Conservation (phyloP, 1,284 basidiomycete genomes). For the Apiotrichum veenhuisii region DNA sequence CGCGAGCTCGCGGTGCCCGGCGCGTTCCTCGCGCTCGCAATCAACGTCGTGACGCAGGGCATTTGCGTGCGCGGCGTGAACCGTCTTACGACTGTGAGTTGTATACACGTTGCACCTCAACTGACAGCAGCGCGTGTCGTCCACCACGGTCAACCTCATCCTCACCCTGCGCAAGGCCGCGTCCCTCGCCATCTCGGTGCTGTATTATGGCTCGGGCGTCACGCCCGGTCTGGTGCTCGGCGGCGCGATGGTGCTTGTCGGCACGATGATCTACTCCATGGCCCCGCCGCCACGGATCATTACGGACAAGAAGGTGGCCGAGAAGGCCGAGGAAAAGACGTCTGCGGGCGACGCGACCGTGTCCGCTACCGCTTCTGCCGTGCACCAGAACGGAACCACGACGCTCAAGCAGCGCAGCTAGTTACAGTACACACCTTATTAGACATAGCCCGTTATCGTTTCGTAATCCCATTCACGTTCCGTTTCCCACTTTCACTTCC, state of each 20-base stretch:
- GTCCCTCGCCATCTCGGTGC: slow-evolving; percentile 63
- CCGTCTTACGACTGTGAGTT: slow-evolving; percentile 61
- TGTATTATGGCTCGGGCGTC: slow-evolving; percentile 44
- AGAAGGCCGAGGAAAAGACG: neutral
- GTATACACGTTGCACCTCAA: slow-evolving; percentile 31
- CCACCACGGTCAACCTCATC: slow-evolving; percentile 80
- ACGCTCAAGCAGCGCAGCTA: neutral
- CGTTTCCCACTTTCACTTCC: neutral
- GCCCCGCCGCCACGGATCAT: slow-evolving; percentile 13
- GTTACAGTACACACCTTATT: neutral
- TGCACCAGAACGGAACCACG: neutral
- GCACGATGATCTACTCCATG: slow-evolving; percentile 29
- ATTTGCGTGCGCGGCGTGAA: slow-evolving; percentile 89
- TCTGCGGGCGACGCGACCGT: neutral
- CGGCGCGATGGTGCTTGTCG: slow-evolving; percentile 43
- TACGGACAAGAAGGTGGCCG: slow-evolving; percentile 3
- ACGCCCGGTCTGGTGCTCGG: slow-evolving; percentile 39
- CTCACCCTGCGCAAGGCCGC: slow-evolving; percentile 85
- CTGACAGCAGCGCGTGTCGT: slow-evolving; percentile 56
- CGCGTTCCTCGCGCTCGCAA: slow-evolving; percentile 62
- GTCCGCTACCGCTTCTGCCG: neutral
- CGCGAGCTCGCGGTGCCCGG: slow-evolving; percentile 55
- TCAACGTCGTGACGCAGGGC: slow-evolving; percentile 81
- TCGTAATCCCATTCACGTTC: no score
- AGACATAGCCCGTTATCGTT: neutral